These are phyloP conservation scores for Bassia scoparia DNA, from an alignment of 148 eudicot genomes.

Conservation along the genomic window DNA sequence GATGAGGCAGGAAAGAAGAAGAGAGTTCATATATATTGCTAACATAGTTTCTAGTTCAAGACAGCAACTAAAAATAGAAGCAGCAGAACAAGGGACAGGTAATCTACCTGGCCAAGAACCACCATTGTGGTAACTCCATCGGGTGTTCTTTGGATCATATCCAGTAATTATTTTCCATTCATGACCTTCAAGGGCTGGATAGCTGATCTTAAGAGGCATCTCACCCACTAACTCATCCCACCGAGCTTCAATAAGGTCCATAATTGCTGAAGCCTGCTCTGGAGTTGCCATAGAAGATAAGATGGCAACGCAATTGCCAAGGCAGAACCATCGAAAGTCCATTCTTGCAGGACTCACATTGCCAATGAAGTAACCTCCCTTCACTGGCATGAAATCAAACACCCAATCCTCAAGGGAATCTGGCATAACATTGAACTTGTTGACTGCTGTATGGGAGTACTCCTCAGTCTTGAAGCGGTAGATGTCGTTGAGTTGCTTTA, in stretches of 20 bases:
- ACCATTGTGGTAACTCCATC: conserved; percentile 91
- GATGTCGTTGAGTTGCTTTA: conserved; percentile 52
- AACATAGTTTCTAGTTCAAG: background rate
- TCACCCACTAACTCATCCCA: conserved; percentile 88
- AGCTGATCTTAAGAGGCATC: conserved; percentile 83
- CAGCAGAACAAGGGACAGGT: background rate
- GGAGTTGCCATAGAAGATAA: conserved; percentile 81
- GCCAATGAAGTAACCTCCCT: conserved; percentile 79
- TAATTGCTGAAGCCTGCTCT: conserved; percentile 73
- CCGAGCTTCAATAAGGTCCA: conserved; percentile 80
- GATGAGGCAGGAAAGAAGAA: background rate
- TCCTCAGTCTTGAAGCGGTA: conserved; percentile 59
- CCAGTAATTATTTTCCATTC: conserved; percentile 85
- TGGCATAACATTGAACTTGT: conserved; percentile 76
- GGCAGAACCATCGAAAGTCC: conserved; percentile 88
- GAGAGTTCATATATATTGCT: background rate
- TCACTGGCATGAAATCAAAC: conserved; percentile 77
- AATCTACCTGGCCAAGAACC: conserved; percentile 83
- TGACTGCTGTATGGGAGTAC: conserved; percentile 63
- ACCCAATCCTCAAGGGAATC: conserved; percentile 73
- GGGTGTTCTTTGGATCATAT: conserved; percentile 68
- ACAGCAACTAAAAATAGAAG: background rate
- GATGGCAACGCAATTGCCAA: conserved; percentile 79
- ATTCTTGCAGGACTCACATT: conserved; percentile 81
- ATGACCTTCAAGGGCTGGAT: conserved; percentile 77